Evolutionary conservation across 2,329 filamentous ascomycete species (phyloP), one percentile per base, ranked within the genome.

Genomic region (Emydomyces testavorans): DNA sequence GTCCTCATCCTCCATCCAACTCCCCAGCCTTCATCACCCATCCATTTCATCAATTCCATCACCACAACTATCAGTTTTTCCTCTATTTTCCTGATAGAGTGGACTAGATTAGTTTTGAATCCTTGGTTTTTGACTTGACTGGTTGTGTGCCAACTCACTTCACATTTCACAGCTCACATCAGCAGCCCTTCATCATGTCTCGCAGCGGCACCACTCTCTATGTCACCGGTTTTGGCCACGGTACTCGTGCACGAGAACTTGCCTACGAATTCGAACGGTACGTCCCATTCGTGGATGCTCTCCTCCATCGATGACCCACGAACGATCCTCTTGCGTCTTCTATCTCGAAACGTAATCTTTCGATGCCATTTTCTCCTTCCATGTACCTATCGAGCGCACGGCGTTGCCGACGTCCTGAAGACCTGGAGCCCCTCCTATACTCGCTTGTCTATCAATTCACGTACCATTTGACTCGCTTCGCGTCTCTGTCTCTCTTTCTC

Each of bases 221-320:
- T 76, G 90, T 96, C 71, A 94, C 89, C 65, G 92, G 92, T 78
- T 98, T 98, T 72, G 93, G 90, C 79, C 88, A 94, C 72, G 88
- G 90, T 70, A 95, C 90, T 70, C 87, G 92, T 76, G 88, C 92
- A 70, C 87, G 92, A 80, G 89, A 98, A 77, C 85, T 96, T 70
- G 88, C 90, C 76, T 95, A 94, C 85, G 90, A 96, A 78, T 96
- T 96, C 85, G 90, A 96, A 89, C 88, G 90, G 87, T 95, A 94
- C 80, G 89, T 94, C 77, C 76, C 43, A 51, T 41, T 50, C 46
- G 50, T 51, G 42, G 47, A 49, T 52, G 42, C 56, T 53, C 60
- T 60, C 56, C 61, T 56, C 57, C 56, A 52, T 52, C 58, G 58
- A 54, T 56, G 52, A 52, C 56, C 53, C 38, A 41, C 53, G 53